phyloP scores from a whole-genome alignment of 495 filamentous ascomycete genomes.

The Neurospora sp. region DNA sequence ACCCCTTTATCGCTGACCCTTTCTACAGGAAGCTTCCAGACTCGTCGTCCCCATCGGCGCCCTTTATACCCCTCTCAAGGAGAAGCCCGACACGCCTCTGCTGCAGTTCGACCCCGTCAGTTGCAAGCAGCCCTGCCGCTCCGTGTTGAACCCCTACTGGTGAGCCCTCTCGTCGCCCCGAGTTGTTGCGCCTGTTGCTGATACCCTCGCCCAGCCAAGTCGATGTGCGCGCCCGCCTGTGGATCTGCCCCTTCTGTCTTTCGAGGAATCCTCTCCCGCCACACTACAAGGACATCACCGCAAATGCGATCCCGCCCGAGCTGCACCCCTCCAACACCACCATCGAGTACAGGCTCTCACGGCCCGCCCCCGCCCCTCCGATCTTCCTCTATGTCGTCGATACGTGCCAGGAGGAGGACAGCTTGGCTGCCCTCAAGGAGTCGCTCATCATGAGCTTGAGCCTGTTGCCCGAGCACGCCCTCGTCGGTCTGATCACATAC shows the following conservation, averaged over 20 bases:
- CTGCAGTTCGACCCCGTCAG: conserved; percentile 96
- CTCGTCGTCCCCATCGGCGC: conserved; percentile 96
- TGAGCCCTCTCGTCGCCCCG: conserved; percentile 29
- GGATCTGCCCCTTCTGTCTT: conserved; percentile 98
- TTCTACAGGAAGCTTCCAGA: conserved; percentile 76
- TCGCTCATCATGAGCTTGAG: conserved; percentile 96
- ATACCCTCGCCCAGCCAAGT: conserved; percentile 58
- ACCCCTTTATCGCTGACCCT: conserved; percentile 7
- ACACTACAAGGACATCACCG: conserved; percentile 98
- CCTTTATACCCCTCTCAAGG: conserved; percentile 92
- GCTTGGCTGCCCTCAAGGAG: conserved; percentile 89
- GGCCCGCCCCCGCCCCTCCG: conserved; percentile 85
- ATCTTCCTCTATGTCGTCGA: conserved; percentile 98
- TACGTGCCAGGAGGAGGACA: conserved; percentile 98
- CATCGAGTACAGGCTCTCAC: conserved; percentile 90
- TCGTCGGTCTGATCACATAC: conserved; percentile 92
- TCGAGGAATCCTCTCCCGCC: conserved; percentile 89
- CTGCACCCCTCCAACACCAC: conserved; percentile 89
- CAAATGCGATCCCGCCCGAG: conserved; percentile 89
- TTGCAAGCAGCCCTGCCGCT: conserved; percentile 92
- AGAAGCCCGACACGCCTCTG: conserved; percentile 80
- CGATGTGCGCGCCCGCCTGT: conserved; percentile 85
- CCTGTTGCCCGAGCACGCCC: conserved; percentile 80
- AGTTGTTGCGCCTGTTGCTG: conserved; percentile 9
- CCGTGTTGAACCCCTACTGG: conserved; percentile 96